Evolutionary conservation across 2,329 filamentous ascomycete genomes (phyloP), one percentile per base, ranked within the genome.

Genomic region (Catunica adiposa): DNA sequence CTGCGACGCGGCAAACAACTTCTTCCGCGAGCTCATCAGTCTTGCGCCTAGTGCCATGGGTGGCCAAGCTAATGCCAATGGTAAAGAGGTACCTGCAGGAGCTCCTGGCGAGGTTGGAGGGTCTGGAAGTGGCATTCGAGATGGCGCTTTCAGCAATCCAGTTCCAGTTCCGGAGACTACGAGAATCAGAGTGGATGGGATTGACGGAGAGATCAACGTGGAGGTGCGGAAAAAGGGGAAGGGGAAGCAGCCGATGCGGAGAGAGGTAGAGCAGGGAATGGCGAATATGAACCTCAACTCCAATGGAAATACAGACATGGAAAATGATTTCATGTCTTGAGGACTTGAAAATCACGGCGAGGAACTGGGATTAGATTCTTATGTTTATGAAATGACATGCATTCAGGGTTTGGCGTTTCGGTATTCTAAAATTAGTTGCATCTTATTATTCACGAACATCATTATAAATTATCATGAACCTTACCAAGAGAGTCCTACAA

Each of bases 1-100:
- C 11, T 87, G 82, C 59, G 77, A 82, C 31, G 82, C 82, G 56
- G 86, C 86, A 15, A 83, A 84, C 60, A 75, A 79, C 31, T 84
- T 85, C 62, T 79, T 89, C 54, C 75, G 81, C 55, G 78, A 82
- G 53, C 74, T 87, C 5, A 74, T 79, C 40, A 70, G 68, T 61
- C 64, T 71, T 59, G 67, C 67, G 2, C 70, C 72, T 14, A 62
- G 63, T 17, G n/a, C 52, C 31, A 57, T 56, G 55, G 51, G 29
- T 51, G 52, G 42, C 14, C 4, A 55, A 55, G 53, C 31, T 29
- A 42, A 22, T 8, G 29, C 48, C 29, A 53, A 40, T 31, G 37
- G 15, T 14, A 37, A 38, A 25, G 53, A 37, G 42, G 25, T 50
- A 17, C 29, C 46, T 3, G 42, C 17, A 70, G 3, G 69, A 68